Evolutionary conservation across 805 yeast genomes (phyloP).

Genomic region (Candida maris): DNA sequence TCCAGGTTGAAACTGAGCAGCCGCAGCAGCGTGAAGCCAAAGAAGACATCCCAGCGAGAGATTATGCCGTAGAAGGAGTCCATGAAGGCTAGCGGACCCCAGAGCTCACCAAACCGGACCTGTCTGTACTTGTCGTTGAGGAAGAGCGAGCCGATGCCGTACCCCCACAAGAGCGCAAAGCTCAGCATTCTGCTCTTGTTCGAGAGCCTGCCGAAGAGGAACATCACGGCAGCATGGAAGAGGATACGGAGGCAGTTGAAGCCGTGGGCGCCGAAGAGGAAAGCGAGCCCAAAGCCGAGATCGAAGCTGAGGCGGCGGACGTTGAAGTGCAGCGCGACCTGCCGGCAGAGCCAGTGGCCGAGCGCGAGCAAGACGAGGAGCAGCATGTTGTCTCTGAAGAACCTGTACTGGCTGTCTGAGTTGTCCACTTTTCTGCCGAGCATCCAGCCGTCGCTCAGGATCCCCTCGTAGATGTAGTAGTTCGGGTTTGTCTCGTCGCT

Average conservation of each 20-base stretch:
- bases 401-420: slow-evolving; percentile 84
- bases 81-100: slow-evolving; percentile 42
- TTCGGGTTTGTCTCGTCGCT: slow-evolving; percentile 73
- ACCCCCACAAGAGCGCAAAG: slow-evolving; percentile 58
- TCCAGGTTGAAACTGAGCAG: slow-evolving; percentile 83
- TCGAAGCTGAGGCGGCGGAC: slow-evolving; percentile 62
- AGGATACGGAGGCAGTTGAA: slow-evolving; percentile 60
- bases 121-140: slow-evolving; percentile 66
- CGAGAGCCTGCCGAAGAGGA: slow-evolving; percentile 40
- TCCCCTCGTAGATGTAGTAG: slow-evolving; percentile 56
- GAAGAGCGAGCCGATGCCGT: slow-evolving; percentile 75
- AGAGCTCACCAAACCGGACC: slow-evolving; percentile 44
- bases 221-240: slow-evolving; percentile 55
- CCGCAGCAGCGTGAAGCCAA: slow-evolving; percentile 82
- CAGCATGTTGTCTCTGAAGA: slow-evolving; percentile 78
- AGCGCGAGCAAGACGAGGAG: slow-evolving; percentile 52
- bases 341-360: slow-evolving; percentile 54
- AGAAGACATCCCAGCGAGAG: slow-evolving; percentile 93
- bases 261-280: slow-evolving; percentile 77
- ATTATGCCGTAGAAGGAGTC: slow-evolving; percentile 77
- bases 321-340: slow-evolving; percentile 24
- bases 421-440: slow-evolving; percentile 89
- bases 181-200: slow-evolving; percentile 37
- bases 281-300: slow-evolving; percentile 62
- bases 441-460: slow-evolving; percentile 81